phyloP scores from a whole-genome alignment of 441 rosid genomes.

The Populus hybrid region DNA sequence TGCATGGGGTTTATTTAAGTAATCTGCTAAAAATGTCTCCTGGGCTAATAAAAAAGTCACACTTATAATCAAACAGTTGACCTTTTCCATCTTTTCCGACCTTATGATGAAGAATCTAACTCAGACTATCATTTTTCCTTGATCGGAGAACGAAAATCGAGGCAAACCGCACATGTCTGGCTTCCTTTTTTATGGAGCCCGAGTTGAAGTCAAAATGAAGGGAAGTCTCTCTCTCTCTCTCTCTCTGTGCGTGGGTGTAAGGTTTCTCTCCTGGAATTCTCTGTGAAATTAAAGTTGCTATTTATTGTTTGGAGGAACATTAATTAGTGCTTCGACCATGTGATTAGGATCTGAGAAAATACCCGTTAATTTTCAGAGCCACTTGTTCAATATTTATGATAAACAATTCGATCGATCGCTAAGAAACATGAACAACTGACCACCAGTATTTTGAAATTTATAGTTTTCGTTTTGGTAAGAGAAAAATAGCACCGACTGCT shows the following conservation, averaged over 20 bases:
- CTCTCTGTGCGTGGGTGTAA: not conserved
- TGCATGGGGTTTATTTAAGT: no score
- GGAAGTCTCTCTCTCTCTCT: no score
- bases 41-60: no score
- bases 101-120: conserved; percentile 31
- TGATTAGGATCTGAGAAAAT: conserved; percentile 26
- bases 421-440: no score
- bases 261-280: not conserved
- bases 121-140: conserved; percentile 10
- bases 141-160: conserved; percentile 32
- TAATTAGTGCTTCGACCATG: conserved; percentile 13
- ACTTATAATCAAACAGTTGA: conserved; percentile 5
- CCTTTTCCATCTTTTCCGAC: conserved; percentile 27
- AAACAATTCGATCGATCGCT: not conserved
- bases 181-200: not conserved
- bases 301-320: no score
- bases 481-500: no score
- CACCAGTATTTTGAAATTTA: no score
- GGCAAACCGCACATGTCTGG: conserved; percentile 34
- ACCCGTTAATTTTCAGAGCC: conserved; percentile 18
- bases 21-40: no score
- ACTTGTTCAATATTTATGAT: not conserved
- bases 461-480: no score
- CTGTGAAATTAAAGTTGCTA: not conserved
- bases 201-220: conserved; percentile 3